Evolutionary conservation across 1,139 yeast species (phyloP), one percentile per base, ranked within the genome.

Genomic region (Pichia sp.): DNA sequence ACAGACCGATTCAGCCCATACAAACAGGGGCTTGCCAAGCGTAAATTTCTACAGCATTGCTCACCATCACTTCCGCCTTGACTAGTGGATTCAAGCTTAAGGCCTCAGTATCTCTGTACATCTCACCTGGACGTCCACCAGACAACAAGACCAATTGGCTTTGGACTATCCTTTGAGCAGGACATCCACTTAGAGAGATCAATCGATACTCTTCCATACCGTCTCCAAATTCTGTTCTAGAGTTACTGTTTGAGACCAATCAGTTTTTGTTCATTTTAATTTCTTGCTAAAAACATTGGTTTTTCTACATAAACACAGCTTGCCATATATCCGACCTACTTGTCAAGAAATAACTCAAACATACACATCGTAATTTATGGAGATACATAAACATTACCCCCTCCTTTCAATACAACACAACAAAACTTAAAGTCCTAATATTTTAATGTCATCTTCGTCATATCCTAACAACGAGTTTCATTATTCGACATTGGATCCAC

Each of bases 401-500:
- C 41, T 36, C 16, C 41, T 6, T 13, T 36, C n/a, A 36, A 15
- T 36, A 6, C 41, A 36, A 13, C n/a, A 13, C 7, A 36, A 11
- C 13, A 10, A 7, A 36, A 11, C 16, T 8, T 47, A 30, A 47
- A 34, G 19, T 45, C 26, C 26, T 23, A 23, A 23, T 23, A 23
- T 23, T 23, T 45, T 45, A 45, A 30, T 45, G n/a, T n/a, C 44
- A 11, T 32, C 42, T 23, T 19, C 47, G 11, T 29, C 32, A 5
- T 19, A n/a, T 43, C 30, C 43, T 8, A 19, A 31, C 13, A 10
- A 44, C 13, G 45, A 34, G 19, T 55, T 32, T 36, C 36, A 49
- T 13, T 53, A 53, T 29, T 23, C 32, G 7, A 47, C 52, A 7
- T 16, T 56, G 31, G 59, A 56, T 50, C 59, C 59, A 4, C 34